Conservation (phyloP, 352 stramenopile genomes). For the Phytophthora capsici region DNA sequence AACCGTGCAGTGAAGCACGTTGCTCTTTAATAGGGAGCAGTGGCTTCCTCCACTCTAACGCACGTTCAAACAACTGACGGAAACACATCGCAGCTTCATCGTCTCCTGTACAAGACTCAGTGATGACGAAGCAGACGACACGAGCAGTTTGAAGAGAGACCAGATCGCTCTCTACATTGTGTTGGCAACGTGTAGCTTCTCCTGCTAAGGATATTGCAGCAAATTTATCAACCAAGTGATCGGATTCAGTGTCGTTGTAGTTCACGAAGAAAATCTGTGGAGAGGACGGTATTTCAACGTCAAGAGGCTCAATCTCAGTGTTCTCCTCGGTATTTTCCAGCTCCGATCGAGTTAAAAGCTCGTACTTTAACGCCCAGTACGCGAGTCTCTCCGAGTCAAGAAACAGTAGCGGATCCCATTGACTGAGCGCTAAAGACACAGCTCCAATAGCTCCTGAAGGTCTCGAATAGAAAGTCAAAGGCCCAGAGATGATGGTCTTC, state of each 20-base stretch:
- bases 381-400: conserved; percentile 10
- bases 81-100: conserved; percentile 19
- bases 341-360: conserved; percentile 18
- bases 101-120: conserved; percentile 22
- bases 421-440: conserved; percentile 51
- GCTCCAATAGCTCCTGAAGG: conserved; percentile 55
- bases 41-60: conserved; percentile 41
- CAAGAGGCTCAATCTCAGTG: not conserved
- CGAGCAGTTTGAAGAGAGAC: conserved; percentile 21
- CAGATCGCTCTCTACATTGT: conserved; percentile 32
- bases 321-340: not conserved
- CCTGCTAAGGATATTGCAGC: conserved; percentile 13
- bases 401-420: conserved; percentile 50
- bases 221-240: conserved; percentile 14
- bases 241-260: conserved; percentile 16
- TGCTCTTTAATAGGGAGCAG: conserved; percentile 54
- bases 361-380: conserved; percentile 28
- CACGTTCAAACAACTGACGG: conserved; percentile 45
- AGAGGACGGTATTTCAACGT: not conserved
- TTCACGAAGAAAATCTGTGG: conserved; percentile 29
- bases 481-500: conserved; percentile 44
- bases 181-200: conserved; percentile 15
- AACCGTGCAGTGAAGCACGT: conserved; percentile 35
- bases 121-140: conserved; percentile 53
- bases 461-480: conserved; percentile 47